Conservation (phyloP, 331 rosid genomes). For the Malus hybrid region DNA sequence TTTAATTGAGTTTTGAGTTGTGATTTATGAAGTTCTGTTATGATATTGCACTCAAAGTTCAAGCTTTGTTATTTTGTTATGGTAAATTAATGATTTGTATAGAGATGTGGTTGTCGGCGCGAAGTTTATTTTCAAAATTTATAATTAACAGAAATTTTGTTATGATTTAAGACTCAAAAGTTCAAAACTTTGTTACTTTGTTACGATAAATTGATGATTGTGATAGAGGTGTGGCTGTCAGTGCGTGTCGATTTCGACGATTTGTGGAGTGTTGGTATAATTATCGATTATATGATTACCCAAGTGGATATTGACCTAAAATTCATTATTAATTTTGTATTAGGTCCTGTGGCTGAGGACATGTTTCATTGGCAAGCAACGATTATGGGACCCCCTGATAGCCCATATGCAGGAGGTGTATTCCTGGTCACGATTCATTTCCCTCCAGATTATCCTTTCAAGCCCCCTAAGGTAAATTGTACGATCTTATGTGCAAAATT, state of each 20-base stretch:
- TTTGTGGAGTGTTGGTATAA: neutral
- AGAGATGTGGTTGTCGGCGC: neutral
- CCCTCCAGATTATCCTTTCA: slow-evolving; percentile 75
- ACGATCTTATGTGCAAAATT: neutral
- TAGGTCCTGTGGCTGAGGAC: slow-evolving; percentile 77
- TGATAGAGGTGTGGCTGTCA: neutral
- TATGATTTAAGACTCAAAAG: neutral
- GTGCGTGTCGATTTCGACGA: neutral
- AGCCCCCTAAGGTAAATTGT: slow-evolving; percentile 63
- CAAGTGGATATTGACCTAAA: neutral
- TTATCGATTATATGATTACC: neutral
- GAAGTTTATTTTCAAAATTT: no score
- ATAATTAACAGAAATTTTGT: no score
- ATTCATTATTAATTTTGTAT: neutral
- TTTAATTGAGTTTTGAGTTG: neutral
- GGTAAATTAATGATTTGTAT: neutral
- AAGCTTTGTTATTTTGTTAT: neutral
- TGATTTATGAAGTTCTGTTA: neutral
- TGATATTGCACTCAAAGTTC: neutral
- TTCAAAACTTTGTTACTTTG: no score
- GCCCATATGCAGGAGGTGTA: slow-evolving; percentile 78
- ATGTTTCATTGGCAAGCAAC: slow-evolving; percentile 84
- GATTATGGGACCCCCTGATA: slow-evolving; percentile 75
- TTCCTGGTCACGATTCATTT: slow-evolving; percentile 62
- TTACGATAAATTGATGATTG: no score